Conservation (phyloP, 2,329 filamentous ascomycete species). For the Huntiella savannae region DNA sequence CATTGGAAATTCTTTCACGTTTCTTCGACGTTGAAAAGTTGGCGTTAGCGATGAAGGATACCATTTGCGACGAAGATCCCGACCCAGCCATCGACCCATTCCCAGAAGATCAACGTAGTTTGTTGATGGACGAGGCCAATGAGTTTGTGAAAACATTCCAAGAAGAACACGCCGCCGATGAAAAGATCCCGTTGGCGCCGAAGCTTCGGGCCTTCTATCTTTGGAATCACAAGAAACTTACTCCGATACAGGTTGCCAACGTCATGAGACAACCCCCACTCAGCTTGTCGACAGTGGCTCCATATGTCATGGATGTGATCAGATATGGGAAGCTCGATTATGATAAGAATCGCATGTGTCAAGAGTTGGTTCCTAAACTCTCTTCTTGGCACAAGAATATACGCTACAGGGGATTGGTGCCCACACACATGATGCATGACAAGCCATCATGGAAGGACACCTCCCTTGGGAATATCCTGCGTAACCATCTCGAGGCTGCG, state of each 20-base stretch:
- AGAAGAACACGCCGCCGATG: not conserved
- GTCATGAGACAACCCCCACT: slow-evolving; percentile 43
- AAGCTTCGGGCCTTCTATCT: slow-evolving; percentile 40
- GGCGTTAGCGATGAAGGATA: slow-evolving; percentile 12
- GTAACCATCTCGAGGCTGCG: not conserved
- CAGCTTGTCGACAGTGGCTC: slow-evolving; percentile 32
- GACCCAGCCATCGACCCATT: not conserved
- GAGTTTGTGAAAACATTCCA: slow-evolving; percentile 1
- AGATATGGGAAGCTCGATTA: slow-evolving; percentile 30
- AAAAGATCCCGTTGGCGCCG: slow-evolving; percentile 12
- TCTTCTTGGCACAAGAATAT: slow-evolving; percentile 8
- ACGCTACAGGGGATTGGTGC: slow-evolving; percentile 8
- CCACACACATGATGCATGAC: not conserved
- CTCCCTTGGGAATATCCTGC: not conserved
- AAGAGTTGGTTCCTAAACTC: slow-evolving; percentile 22
- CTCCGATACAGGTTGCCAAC: slow-evolving; percentile 29
- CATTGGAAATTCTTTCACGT: slow-evolving; percentile 6
- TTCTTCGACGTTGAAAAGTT: slow-evolving; percentile 9
- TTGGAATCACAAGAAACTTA: slow-evolving; percentile 38
- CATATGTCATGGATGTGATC: slow-evolving; percentile 40
- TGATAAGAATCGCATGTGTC: slow-evolving; percentile 25
- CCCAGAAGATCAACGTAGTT: not conserved
- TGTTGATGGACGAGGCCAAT: not conserved
- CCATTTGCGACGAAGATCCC: slow-evolving; percentile 15
- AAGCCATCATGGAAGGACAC: not conserved